Evolutionary conservation across 768 basidiomycete genomes (phyloP), one percentile per base, ranked within the genome.

Genomic region (Russula vinacea): DNA sequence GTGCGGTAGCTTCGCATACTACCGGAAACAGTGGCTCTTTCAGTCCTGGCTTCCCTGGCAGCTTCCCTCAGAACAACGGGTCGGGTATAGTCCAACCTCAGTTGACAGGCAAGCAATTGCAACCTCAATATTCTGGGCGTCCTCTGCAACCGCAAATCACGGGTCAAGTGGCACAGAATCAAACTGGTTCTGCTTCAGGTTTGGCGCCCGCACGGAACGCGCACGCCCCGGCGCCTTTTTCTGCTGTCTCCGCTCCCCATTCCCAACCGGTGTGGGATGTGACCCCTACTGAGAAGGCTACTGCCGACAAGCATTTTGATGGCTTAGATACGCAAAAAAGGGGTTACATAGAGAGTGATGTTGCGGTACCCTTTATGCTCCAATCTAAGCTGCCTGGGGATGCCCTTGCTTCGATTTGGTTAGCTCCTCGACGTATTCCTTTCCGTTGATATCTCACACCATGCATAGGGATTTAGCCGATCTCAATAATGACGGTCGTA

Each of bases 351-450:
- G 94, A 95, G 72, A 94, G 94, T 9, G 93, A 96, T 64, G 85
- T 92, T 39, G 97, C 94, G 9, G 97, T 97, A 5, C 93, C 92
- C 3, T 98, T 98, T 76, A 90, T 99, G 88, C 73, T 96, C 64
- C 87, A 94, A 75, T 95, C 93, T 37, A 87, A 90, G 52, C 77
- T 99, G 52, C 81, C 87, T 1, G 90, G 91, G 65, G 87, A 88
- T 32, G 81, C 83, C 29, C 81, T 99, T n/a, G 97, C 97, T 5
- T 88, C 84, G 70, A 79, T 99, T 55, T 99, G 97, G 96, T 96
- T 71, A 57, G 88, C 7, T 13, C 78, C 35, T 40, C 39, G n/a
- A 37, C 16, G n/a, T n/a, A 37, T 42, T 29, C 13, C 50, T 40
- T 58, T 19, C 32, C 2, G 11, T 37, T 22, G 42, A 8, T 47